A percentile compares a stretch with the other conserved stretches of the same genome.
These are phyloP conservation scores for Westerdykella ornata DNA, from an alignment of 2,329 filamentous ascomycete genomes.

Conservation along the genomic window DNA sequence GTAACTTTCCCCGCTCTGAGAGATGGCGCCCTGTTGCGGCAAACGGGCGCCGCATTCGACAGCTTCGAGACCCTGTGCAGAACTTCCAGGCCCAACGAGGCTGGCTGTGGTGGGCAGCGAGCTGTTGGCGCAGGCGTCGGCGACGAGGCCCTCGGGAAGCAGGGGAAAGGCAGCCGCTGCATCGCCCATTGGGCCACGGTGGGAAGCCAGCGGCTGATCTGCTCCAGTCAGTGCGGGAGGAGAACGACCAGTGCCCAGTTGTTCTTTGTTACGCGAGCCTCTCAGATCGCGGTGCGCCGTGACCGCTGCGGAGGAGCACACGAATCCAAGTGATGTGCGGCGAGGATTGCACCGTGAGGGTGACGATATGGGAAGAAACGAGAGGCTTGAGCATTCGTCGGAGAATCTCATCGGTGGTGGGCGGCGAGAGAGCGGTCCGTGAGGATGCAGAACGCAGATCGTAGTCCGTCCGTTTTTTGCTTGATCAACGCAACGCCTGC, in stretches of 20 bases:
- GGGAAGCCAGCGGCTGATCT: slow-evolving; percentile 22
- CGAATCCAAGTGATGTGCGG: not conserved
- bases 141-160: not conserved
- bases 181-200: slow-evolving; percentile 6
- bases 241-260: slow-evolving; percentile 16
- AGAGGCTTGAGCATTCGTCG: not conserved
- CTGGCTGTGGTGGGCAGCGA: slow-evolving; percentile 1
- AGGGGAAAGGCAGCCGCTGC: slow-evolving; percentile 19
- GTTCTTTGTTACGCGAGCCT: slow-evolving; percentile 14
- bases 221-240: slow-evolving; percentile 16
- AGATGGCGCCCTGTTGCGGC: not conserved
- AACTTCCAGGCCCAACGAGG: not conserved
- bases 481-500: no score
- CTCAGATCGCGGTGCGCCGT: slow-evolving; percentile 3
- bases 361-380: slow-evolving; percentile 4
- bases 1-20: no score
- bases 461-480: no score
- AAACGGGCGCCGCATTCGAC: not conserved
- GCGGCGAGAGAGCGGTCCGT: no score
- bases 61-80: not conserved
- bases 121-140: slow-evolving; percentile 7
- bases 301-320: no score
- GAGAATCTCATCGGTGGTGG: slow-evolving; percentile 7
- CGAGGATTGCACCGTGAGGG: slow-evolving; percentile 14
- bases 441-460: no score